phyloP scores from a whole-genome alignment of 768 basidiomycete species.

The Paxillus rubicundulus region DNA sequence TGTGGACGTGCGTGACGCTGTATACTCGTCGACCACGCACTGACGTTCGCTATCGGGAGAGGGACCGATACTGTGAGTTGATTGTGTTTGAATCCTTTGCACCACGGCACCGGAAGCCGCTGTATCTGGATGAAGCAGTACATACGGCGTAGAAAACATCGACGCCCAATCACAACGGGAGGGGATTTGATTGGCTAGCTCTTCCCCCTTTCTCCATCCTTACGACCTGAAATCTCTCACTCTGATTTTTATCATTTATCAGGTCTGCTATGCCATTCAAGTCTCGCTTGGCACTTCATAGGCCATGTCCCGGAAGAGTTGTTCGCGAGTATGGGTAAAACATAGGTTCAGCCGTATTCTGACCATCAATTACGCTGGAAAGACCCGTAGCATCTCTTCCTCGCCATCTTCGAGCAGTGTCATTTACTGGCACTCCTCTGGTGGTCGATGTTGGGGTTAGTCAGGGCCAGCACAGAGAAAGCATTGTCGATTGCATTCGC shows the following conservation, averaged over 20 bases:
- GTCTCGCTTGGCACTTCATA: slow-evolving; percentile 44
- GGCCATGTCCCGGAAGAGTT: no score
- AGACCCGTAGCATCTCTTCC: no score
- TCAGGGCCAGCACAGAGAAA: no score
- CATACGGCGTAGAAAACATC: not conserved
- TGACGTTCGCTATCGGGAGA: slow-evolving; percentile 91
- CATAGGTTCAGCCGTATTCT: no score
- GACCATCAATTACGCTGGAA: no score
- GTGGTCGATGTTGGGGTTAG: no score
- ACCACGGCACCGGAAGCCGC: not conserved
- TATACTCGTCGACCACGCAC: slow-evolving; percentile 80
- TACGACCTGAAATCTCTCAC: not conserved
- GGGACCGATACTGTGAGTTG: slow-evolving; percentile 82
- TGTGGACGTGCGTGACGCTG: slow-evolving; percentile 69
- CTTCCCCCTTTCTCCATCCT: not conserved
- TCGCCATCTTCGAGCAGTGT: no score
- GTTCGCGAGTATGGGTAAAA: no score
- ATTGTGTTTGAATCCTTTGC: not conserved
- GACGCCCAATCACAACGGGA: not conserved
- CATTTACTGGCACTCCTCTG: no score
- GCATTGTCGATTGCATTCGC: no score
- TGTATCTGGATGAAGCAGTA: not conserved
- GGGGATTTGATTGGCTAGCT: not conserved
- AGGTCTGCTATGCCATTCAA: slow-evolving; percentile 75
- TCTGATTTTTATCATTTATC: not conserved